Base-by-base conservation (phyloP, 371 early-diverging fungal genomes). In the Apophysomyces sp. region DNA sequence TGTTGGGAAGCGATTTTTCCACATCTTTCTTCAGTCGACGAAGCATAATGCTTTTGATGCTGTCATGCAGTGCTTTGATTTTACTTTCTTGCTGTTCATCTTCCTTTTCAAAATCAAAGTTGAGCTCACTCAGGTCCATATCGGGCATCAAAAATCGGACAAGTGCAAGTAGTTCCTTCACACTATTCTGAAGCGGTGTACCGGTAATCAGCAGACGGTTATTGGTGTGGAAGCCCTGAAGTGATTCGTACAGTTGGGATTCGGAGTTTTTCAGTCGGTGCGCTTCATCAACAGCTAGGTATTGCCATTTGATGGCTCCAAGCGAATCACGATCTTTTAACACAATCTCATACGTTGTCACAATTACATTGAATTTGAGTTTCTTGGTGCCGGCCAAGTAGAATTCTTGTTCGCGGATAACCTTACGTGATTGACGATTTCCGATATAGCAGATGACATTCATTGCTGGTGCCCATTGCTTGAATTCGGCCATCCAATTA, bases 1-100 rank as follows among this genome's bases (percentile, higher is more conserved):
- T 97, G 69, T 89, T 89, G 13, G 98, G 98, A 51, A 99, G 71
- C 3, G 95, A 94, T 76, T 94, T 94, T 72, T 99, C 99, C 3
- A 98, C 99, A 71, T 98, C 98, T 73, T 96, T 96, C 73, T 99
- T 99, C 40, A 98, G 76, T 4, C 99, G 89, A 28, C 99, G 89
- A 29, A 98, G 79, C 94, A 98, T 94, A 69, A 93, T 88, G 3
- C 88, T 89, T 70, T 94, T 92, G 21, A 99, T 81, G 15, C 86
- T 80, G 15, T 82, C 76, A 57, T 99, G 98, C 18, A 99, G 74
- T 7, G 93, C 88, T 15, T 84, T 85, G 65, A 98, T 95, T 68
- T 93, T 94, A 49, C 83, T 81, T 64, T 92, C 89, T 65, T 94
- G 94, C 8, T 88, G 78, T 2, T 76, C 81, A 53, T 86, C 86